Base-by-base conservation (phyloP, 2,329 filamentous ascomycete species). In the Clonostachys sp. region DNA sequence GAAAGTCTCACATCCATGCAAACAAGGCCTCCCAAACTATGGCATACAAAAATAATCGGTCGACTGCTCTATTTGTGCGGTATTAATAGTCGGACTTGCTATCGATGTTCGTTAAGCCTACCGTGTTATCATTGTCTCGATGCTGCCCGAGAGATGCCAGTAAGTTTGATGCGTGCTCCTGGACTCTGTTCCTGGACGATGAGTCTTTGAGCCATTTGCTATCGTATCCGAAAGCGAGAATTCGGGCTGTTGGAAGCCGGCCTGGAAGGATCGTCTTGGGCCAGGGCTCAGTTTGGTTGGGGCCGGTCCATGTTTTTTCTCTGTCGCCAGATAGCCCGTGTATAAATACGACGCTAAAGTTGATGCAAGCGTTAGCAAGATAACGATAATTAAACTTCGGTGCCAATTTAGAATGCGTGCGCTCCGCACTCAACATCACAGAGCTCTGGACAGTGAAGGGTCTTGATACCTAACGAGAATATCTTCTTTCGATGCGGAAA, bases 161-260 rank as follows among this genome's bases (percentile, higher is more conserved):
- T 7, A 48, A 38, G 6, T 17, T 34, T 14, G 39, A 13, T 34
- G 42, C 42, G n/a, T 34, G 45, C 9, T 45, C 46, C 6, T 39
- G 42, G 13, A 48, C 10, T 9, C 17, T 30, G 2, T 42, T 36
- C 13, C 24, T 7, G 3, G 42, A 41, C 2, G 24, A n/a, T 2
- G 42, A 38, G 33, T 16, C 24, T 10, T 30, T 30, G 24, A 30
- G 24, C 24, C 24, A 30, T 30, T 30, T 30, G 9, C 61, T 61
- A 35, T 68, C 60, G 50, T 73, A 73, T 14, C 69, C 69, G 34
- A 62, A 72, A 0, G 64, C 66, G 18, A 72, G 57, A 5, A 72
- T 55, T 14, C 67, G 62, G 18, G 63, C 62, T 2, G 50, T 59
- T 1, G 46, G 41, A 34, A 71, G 50, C 45, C 57, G 54, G 0